Evolutionary conservation across 305 asterid genomes (phyloP).

Genomic region (Solanum aculeatissimum): DNA sequence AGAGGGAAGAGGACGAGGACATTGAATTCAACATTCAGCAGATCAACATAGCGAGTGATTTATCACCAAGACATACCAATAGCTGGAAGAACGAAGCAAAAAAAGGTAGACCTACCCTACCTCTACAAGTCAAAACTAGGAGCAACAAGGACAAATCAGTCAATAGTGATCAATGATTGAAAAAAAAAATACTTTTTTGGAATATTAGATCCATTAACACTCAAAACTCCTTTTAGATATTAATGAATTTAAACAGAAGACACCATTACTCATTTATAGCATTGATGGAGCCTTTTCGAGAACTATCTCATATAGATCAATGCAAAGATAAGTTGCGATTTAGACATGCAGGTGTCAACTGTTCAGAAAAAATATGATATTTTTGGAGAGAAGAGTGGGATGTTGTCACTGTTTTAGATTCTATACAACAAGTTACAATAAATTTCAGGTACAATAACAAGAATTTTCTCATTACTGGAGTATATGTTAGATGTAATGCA

Average conservation of each 20-base stretch:
- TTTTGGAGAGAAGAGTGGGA: background rate
- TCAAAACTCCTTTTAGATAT: background rate
- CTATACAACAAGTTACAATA: background rate
- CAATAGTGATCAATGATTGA: too few relatives aligned
- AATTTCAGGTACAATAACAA: background rate
- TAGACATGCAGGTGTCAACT: background rate
- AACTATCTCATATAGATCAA: background rate
- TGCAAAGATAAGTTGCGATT: too few relatives aligned
- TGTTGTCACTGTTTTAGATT: background rate
- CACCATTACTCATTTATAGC: background rate
- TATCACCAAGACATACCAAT: background rate
- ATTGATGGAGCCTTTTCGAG: background rate
- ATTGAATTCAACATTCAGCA: too few relatives aligned
- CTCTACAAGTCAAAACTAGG: too few relatives aligned
- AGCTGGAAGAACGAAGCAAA: background rate
- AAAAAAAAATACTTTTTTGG: too few relatives aligned
- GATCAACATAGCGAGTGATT: background rate
- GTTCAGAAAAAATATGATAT: too few relatives aligned
- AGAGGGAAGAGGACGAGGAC: too few relatives aligned
- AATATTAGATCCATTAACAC: background rate
- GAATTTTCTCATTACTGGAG: too few relatives aligned
- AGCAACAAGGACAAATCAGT: too few relatives aligned
- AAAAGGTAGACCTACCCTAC: too few relatives aligned
- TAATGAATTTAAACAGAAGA: too few relatives aligned
- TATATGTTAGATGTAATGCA: background rate